Evolutionary conservation across 768 basidiomycete species (phyloP), one percentile per base, ranked within the genome.

Genomic region (Calocybe cyanea): DNA sequence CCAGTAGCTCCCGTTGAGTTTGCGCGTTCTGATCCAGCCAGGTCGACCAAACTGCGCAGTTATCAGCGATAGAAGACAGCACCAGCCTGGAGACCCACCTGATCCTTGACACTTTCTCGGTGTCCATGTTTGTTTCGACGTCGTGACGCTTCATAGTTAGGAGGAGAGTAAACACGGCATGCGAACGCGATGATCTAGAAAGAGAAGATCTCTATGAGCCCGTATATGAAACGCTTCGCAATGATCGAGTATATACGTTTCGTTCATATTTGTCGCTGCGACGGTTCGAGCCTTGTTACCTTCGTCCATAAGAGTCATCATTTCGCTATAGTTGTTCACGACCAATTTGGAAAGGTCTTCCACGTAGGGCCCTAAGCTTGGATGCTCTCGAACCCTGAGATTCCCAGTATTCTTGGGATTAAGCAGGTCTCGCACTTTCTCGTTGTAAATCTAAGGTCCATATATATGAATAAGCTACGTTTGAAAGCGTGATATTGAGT

Each of bases 291-390:
- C 94, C 71, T 98, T 97, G 67, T 97, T 99, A 31, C 95, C 95
- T 65, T 99, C 95, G 70, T 99, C 95, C 95, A 98, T 98, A 61
- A 99, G 85, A 4, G 86, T 92, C 87, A 96, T 95, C 87, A 99
- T 96, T 63, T 96, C 95, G 23, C 88, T 81, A 62, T 94, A 98
- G 63, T 76, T 87, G 60, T 79, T 84, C 36, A 98, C 96, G 21
- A 85, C 85, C 44, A 98, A 80, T 66, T 92, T 92, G 58, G 91
- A 92, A 46, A 99, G 75, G 70, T 95, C 92, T 68, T 99, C 96
- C 41, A 99, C 96, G 63, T 99, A 99, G n/a, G 96, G 95, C 4
- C 93, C 93, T 41, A 92, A 67, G 64, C 81, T 91, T 11, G 96
- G 96, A 62, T 98, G 96, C 68, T 99, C 96, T 57, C 96, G 86